Evolutionary conservation across 441 rosid species (phyloP).

Genomic region (Arabidopsis lyrata): DNA sequence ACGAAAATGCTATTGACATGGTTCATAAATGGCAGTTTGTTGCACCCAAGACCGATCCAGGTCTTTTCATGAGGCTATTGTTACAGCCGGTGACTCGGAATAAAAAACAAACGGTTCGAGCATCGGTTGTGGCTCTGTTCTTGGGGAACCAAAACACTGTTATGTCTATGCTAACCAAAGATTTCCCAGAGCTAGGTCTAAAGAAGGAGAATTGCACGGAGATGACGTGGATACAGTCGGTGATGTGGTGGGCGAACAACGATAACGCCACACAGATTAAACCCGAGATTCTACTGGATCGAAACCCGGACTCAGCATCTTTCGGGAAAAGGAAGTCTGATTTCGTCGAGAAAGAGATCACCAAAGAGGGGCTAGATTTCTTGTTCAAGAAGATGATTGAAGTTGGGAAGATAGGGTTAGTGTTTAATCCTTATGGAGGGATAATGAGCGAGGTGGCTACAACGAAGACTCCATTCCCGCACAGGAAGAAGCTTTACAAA

Average conservation of each 20-base stretch:
- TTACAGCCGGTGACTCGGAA: constrained; percentile 35
- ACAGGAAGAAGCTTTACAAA: constrained; percentile 50
- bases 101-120: constrained; percentile 40
- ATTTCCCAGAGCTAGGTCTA: constrained; percentile 49
- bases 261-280: constrained; percentile 37
- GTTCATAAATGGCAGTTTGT: constrained; percentile 56
- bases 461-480: constrained; percentile 48
- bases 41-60: constrained; percentile 46
- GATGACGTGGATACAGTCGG: constrained; percentile 52
- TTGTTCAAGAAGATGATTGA: constrained; percentile 48
- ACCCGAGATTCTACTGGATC: constrained; percentile 41
- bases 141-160: constrained; percentile 43
- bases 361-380: constrained; percentile 47
- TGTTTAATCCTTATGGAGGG: constrained; percentile 55
- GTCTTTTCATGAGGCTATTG: constrained; percentile 46
- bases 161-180: constrained; percentile 32
- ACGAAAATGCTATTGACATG: constrained; percentile 46
- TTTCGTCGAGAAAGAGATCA: constrained; percentile 48
- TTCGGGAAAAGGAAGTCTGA: constrained; percentile 55
- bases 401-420: constrained; percentile 31
- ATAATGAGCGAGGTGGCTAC: constrained; percentile 45
- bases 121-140: constrained; percentile 45
- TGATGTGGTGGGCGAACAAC: constrained; percentile 42
- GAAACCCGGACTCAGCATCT: constrained; percentile 28
- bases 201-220: constrained; percentile 46